phyloP scores from a whole-genome alignment of 164 flowering plant species.

The Piper betle region DNA sequence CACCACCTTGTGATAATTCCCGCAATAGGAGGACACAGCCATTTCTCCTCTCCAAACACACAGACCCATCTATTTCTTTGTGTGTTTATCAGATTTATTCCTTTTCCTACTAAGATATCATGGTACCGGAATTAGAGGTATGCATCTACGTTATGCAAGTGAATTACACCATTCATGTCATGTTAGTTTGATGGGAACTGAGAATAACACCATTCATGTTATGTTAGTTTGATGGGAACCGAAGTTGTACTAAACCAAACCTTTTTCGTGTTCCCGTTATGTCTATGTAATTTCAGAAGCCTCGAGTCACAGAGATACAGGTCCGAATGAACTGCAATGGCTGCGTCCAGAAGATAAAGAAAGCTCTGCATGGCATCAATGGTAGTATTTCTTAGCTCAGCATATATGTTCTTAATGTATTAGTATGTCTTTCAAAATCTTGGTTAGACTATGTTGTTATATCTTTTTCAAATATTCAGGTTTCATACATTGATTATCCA shows the following conservation, averaged over 20 bases:
- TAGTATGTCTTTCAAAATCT: neutral
- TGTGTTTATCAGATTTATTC: constrained; percentile 8
- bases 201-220: too few relatives aligned
- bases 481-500: neutral
- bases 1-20: constrained; percentile 14
- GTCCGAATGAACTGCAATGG: constrained; percentile 97
- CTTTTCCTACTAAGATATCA: constrained; percentile 8
- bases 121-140: constrained; percentile 66
- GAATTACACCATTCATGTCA: too few relatives aligned
- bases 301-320: constrained; percentile 63
- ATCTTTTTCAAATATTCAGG: too few relatives aligned
- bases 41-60: too few relatives aligned
- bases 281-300: constrained; percentile 33
- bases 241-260: neutral
- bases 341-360: constrained; percentile 93
- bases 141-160: neutral
- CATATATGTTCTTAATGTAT: neutral
- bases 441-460: neutral
- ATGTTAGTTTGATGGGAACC: neutral
- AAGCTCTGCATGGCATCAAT: constrained; percentile 56
- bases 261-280: neutral
- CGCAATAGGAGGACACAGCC: neutral
- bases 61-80: too few relatives aligned
- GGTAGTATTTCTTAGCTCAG: constrained; percentile 14
- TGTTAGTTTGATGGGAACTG: neutral